Conservation (phyloP, 345 rosid genomes). For the Eucalyptus pauciflora region DNA sequence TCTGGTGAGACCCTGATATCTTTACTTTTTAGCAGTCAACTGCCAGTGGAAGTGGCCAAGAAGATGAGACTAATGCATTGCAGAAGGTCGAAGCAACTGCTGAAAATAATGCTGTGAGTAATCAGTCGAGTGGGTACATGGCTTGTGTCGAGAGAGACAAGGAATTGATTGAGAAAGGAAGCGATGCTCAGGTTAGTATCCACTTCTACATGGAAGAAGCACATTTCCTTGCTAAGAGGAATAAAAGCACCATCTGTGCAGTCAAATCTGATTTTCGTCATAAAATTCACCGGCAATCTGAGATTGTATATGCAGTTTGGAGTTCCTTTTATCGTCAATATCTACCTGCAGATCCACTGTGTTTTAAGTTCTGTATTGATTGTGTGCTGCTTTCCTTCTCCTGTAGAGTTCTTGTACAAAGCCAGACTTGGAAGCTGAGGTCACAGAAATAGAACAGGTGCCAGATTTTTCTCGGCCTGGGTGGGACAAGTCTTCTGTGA, state of each 20-base stretch:
- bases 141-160: conserved; percentile 22
- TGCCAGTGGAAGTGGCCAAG: conserved; percentile 26
- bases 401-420: conserved; percentile 84
- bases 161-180: conserved; percentile 41
- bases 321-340: not conserved
- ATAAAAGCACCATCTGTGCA: not conserved
- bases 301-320: not conserved
- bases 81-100: conserved; percentile 61
- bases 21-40: conserved; percentile 19
- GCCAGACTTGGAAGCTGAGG: conserved; percentile 58
- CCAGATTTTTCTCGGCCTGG: conserved; percentile 7
- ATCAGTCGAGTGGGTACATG: conserved; percentile 31
- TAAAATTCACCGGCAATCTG: not conserved
- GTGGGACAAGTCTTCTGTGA: not conserved
- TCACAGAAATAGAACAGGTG: conserved; percentile 22
- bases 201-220: not conserved
- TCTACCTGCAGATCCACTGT: not conserved
- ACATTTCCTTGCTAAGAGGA: not conserved
- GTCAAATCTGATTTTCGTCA: not conserved
- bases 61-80: conserved; percentile 62
- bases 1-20: not conserved
- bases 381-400: conserved; percentile 12
- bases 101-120: conserved; percentile 54
- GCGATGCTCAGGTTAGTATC: conserved; percentile 67
- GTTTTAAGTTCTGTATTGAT: not conserved